Conservation (phyloP, 352 stramenopile genomes). For the Pythium rishiriense region DNA sequence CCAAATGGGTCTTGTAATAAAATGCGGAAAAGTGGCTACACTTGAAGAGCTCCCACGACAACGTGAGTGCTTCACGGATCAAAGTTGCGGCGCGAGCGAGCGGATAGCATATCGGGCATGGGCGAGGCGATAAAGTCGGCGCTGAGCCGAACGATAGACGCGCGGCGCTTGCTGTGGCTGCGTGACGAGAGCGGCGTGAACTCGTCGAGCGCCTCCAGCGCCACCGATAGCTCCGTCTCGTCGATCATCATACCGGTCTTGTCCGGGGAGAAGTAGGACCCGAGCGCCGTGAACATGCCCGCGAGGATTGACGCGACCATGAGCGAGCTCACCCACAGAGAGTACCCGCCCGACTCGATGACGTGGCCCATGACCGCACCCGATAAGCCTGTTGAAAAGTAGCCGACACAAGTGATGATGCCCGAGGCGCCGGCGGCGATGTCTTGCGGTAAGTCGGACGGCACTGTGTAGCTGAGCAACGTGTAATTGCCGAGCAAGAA, state of each 20-base stretch:
- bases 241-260: constrained; percentile 30
- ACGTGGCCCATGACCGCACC: constrained; percentile 65
- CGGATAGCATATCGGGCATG: constrained; percentile 22
- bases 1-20: background rate
- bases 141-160: constrained; percentile 41
- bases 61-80: constrained; percentile 13
- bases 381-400: constrained; percentile 69
- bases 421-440: constrained; percentile 63
- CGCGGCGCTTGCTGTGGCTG: constrained; percentile 30
- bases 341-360: constrained; percentile 54
- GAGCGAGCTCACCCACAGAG: constrained; percentile 59
- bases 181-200: constrained; percentile 43
- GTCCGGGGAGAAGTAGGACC: constrained; percentile 51
- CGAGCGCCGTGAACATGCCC: constrained; percentile 59
- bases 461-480: constrained; percentile 71
- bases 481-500: constrained; percentile 79
- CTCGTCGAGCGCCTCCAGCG: constrained; percentile 32
- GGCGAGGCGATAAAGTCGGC: constrained; percentile 40
- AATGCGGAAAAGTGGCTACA: background rate
- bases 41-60: background rate
- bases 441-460: constrained; percentile 68
- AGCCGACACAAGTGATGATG: constrained; percentile 66
- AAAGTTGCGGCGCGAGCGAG: constrained; percentile 10
- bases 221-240: constrained; percentile 28
- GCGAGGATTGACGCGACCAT: constrained; percentile 56